These are phyloP conservation scores for Populus deltoides DNA, from an alignment of 345 rosid genomes.

Conservation along the genomic window DNA sequence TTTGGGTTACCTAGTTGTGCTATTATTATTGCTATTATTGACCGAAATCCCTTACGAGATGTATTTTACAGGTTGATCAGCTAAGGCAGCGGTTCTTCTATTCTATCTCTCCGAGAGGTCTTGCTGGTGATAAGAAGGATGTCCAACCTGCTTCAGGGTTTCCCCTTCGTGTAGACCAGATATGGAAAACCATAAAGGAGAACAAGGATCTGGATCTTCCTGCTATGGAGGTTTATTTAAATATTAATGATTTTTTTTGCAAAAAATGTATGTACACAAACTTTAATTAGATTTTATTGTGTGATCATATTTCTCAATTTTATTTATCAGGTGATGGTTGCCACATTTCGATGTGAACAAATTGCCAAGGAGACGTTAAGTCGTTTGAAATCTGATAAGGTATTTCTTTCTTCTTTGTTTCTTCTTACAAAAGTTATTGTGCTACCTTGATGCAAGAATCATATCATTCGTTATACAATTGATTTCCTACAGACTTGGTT, in stretches of 20 bases:
- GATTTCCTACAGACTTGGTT: slow-evolving; percentile 28
- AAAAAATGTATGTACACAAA: background rate
- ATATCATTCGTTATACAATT: background rate
- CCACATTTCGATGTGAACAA: slow-evolving; percentile 38
- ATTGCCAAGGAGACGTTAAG: slow-evolving; percentile 31
- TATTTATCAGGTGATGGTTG: slow-evolving; percentile 35
- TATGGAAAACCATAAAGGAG: slow-evolving; percentile 36
- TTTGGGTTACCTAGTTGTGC: too few species aligned
- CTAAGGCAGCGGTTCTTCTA: slow-evolving; percentile 34
- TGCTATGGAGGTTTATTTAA: slow-evolving; percentile 29
- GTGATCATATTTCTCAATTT: background rate
- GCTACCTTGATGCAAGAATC: background rate
- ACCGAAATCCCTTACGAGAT: too few species aligned
- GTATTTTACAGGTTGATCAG: slow-evolving; percentile 25
- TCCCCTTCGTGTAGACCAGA: slow-evolving; percentile 29
- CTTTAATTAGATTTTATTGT: too few species aligned
- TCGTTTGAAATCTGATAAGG: slow-evolving; percentile 24
- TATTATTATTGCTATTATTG: too few species aligned
- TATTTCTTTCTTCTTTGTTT: background rate
- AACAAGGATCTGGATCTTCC: slow-evolving; percentile 40
- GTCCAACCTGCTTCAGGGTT: slow-evolving; percentile 38
- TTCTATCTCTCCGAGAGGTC: slow-evolving; percentile 39
- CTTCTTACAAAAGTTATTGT: background rate
- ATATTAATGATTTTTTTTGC: too few species aligned
- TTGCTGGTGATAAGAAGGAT: slow-evolving; percentile 36